These are phyloP conservation scores for Colletotrichum spaethianum DNA, from an alignment of 2,329 filamentous ascomycete species.

Conservation along the genomic window DNA sequence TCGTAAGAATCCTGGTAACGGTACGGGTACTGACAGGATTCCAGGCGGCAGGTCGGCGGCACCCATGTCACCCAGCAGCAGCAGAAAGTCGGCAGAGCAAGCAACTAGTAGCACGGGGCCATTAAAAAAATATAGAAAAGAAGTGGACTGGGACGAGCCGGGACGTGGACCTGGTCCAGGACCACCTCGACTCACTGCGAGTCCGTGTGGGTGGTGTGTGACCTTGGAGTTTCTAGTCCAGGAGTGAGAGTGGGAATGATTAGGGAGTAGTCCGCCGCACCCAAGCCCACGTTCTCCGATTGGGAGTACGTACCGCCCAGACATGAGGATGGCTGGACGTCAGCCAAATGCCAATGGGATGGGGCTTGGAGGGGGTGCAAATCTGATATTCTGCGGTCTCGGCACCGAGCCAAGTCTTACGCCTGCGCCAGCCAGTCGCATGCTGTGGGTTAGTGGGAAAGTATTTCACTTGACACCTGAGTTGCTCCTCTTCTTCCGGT, in stretches of 20 bases:
- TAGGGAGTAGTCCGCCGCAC: background rate
- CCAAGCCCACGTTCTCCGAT: background rate
- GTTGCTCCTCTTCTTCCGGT: background rate
- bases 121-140: background rate
- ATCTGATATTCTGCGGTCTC: constrained; percentile 38
- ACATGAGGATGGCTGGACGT: background rate
- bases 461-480: background rate
- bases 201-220: background rate
- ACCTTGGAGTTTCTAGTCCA: background rate
- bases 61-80: background rate
- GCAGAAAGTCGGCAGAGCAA: background rate
- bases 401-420: constrained; percentile 28
- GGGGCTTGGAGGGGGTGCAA: constrained; percentile 2
- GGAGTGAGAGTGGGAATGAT: background rate
- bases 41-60: constrained; percentile 9
- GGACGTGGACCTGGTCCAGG: background rate
- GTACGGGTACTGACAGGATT: background rate
- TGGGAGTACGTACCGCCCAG: background rate
- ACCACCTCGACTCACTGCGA: background rate
- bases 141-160: constrained; percentile 3
- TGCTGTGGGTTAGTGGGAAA: constrained; percentile 17
- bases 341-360: constrained; percentile 19
- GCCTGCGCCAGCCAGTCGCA: constrained; percentile 26
- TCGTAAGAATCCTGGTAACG: background rate
- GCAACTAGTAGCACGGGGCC: background rate